These are phyloP conservation scores for Xylariales sp. DNA, from an alignment of 2,329 filamentous ascomycete genomes.

Conservation along the genomic window DNA sequence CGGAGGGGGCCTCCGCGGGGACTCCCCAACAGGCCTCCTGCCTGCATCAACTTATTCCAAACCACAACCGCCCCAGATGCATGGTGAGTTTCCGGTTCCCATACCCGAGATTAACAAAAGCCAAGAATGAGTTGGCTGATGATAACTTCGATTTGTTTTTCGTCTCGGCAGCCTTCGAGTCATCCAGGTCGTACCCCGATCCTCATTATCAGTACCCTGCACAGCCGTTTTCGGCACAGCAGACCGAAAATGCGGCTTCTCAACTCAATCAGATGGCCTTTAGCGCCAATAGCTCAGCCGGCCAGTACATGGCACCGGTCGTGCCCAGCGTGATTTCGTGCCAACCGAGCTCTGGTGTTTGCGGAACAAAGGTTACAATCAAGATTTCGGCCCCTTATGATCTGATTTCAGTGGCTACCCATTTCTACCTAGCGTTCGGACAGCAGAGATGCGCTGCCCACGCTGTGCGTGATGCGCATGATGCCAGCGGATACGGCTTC, in stretches of 20 bases:
- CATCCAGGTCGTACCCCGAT: conserved; percentile 57
- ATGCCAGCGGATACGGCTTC: conserved; percentile 63
- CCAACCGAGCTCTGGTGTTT: conserved; percentile 62
- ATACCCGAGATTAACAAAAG: background rate
- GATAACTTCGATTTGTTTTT: too few relatives aligned
- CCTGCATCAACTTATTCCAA: conserved; percentile 84
- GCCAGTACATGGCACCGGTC: conserved; percentile 62
- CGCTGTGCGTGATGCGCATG: conserved; percentile 56
- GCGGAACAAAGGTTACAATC: conserved; percentile 68
- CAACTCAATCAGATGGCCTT: conserved; percentile 54
- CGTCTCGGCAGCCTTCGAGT: conserved; percentile 46
- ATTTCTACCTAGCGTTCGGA: conserved; percentile 72
- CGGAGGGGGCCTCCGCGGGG: conserved; percentile 51
- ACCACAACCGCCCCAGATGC: conserved; percentile 68
- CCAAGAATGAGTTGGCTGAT: background rate
- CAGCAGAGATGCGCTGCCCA: conserved; percentile 66
- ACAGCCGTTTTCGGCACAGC: conserved; percentile 42
- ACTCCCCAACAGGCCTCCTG: conserved; percentile 55
- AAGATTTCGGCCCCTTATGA: conserved; percentile 75
- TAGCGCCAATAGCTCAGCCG: conserved; percentile 57
- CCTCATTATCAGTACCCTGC: conserved; percentile 48
- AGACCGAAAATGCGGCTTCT: conserved; percentile 43
- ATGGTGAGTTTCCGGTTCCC: conserved; percentile 59
- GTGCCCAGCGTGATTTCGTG: conserved; percentile 64
- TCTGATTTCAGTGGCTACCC: conserved; percentile 53